These are phyloP conservation scores for Oryza australiensis DNA, from an alignment of 176 grass and related monocot species.

Conservation along the genomic window DNA sequence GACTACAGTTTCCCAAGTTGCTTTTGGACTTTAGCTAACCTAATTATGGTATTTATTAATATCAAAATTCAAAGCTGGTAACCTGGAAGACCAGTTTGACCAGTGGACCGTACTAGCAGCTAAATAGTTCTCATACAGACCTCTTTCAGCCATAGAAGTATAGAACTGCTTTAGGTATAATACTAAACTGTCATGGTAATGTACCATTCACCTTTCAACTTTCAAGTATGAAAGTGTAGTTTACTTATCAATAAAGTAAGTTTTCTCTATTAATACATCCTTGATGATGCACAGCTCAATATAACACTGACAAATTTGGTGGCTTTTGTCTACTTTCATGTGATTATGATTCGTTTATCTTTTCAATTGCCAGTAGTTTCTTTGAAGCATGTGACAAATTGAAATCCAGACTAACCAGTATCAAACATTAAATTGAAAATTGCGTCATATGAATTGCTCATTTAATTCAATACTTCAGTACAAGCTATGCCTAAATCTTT, in stretches of 20 bases:
- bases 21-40: not conserved
- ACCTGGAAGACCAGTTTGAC: not conserved
- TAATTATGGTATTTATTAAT: not conserved
- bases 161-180: not conserved
- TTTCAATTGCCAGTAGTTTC: conserved; percentile 2
- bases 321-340: not conserved
- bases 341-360: not conserved
- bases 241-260: not conserved
- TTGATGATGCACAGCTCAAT: not conserved
- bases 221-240: not conserved
- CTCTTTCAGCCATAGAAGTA: too few species aligned
- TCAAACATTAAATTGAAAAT: not conserved
- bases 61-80: not conserved
- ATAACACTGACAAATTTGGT: not conserved
- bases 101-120: not conserved
- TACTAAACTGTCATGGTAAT: not conserved
- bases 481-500: not conserved
- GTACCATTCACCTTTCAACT: not conserved
- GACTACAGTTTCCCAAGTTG: not conserved
- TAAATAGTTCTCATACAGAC: not conserved
- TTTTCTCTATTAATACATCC: not conserved
- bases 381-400: conserved; percentile 11
- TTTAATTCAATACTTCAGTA: not conserved
- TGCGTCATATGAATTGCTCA: not conserved
- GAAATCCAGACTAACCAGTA: not conserved